Evolutionary conservation across 371 early-diverging fungal genomes (phyloP), one percentile per base, ranked within the genome.

Genomic region (Mortierella sp.): DNA sequence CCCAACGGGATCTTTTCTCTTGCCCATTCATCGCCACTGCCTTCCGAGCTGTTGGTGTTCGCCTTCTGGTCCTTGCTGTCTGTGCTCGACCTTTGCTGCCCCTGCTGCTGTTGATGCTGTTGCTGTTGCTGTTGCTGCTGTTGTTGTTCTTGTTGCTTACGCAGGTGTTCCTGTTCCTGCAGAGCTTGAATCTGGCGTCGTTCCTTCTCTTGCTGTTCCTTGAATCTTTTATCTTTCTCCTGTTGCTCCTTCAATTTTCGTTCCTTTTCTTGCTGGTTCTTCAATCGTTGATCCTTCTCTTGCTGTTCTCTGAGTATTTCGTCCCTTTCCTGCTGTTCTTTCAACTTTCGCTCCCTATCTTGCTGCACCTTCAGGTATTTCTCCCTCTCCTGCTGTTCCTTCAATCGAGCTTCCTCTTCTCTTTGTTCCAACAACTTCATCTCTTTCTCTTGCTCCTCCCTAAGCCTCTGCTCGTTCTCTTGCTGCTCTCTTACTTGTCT

Each of bases 1-100:
- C 73, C 50, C 5, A 72, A 21, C 2, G 73, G 73, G 7, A 66
- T 56, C 46, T 62, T 62, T 30, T 72, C 67, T 17, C 62, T 41
- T 0, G 59, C 39, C 67, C 63, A 55, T 31, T 71, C 32, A 19
- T 58, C 55, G 6, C 9, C 11, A 6, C 30, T 31, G 21, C 28
- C 26, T 26, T 21, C 19, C 2, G 24, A 14, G 8, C 27, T 11
- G 7, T 12, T 39, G 7, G 41, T 46, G 11, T 61, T 55, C 21
- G 47, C n/a, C 14, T 32, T 32, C 4, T 7, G 32, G 17, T 23
- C 32, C 30, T 7, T 43, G 39, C 23, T 32, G 41, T 32, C 42
- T 21, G 14, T 27, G 30, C 21, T 27, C 34, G 42, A 42, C 11
- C 48, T 49, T 21, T 53, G 50, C 27, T 39, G 39, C 48, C 52